Base-by-base conservation (phyloP, 805 yeast species). In the Yarrowia osloensis region DNA sequence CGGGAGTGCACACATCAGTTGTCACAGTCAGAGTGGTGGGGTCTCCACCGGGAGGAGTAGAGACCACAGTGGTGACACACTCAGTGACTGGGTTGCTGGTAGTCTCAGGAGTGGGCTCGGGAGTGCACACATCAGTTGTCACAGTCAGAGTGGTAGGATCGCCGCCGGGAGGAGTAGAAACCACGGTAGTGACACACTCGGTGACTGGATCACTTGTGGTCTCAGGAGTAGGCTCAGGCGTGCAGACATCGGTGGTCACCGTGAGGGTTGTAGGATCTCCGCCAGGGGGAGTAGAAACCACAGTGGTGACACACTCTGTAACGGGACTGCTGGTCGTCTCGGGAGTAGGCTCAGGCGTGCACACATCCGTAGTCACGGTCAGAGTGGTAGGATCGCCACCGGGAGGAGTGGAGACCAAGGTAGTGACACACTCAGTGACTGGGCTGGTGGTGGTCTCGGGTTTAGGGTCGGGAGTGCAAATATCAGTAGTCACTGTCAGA, bases 21-120 rank as follows among this genome's bases (percentile, higher is more conserved):
- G 57, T 29, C 28, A 50, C 57, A 5, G 37, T 50, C 39, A 50
- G 26, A 19, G 57, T 50, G n/a, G 37, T 50, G 17, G 57, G 37
- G 4, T 31, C 57, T 8, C 12, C 57, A 2, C 37, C 57, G 13
- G 52, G 52, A 24, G 52, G 52, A 15, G 35, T 26, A 7, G 29
- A 5, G 7, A 28, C 29, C 4, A 28, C 7, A 7, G 29, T 28
- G 7, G 31, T 26, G 22, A 17, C 12, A 8, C 52, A 47, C 52
- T 47, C 52, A 19, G 33, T 47, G n/a, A 31, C 35, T 7, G 35
- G 15, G 9, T 6, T 4, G 4, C 15, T 13, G 15, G 37, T 11
- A 3, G 39, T 11, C 19, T 11, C n/a, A 35, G 39, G 39, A 17
- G 39, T 49, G 13, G 44, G 44, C 44, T 19, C 39, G 12, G 57